phyloP scores from a whole-genome alignment of 2,329 filamentous ascomycete species.

The Diaporthe sp. region DNA sequence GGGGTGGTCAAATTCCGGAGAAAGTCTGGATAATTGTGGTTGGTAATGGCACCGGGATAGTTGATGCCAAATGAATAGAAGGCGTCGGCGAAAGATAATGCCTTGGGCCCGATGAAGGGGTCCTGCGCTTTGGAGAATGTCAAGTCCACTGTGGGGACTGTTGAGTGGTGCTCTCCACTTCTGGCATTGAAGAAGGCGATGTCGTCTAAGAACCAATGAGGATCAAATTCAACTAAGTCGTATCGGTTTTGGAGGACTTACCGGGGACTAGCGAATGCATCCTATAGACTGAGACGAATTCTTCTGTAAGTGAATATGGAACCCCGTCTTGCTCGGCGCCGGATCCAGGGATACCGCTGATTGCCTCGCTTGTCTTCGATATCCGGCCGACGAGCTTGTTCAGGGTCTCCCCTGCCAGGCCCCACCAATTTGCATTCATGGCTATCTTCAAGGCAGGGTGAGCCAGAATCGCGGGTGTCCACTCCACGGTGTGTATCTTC shows the following conservation, averaged over 20 bases:
- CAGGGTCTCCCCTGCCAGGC: conserved; percentile 55
- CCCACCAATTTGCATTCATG: conserved; percentile 62
- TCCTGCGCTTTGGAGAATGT: conserved; percentile 17
- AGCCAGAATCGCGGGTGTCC: conserved; percentile 60
- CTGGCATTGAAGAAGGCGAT: background rate
- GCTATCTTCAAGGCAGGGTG: conserved; percentile 57
- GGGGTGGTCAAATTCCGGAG: conserved; percentile 7
- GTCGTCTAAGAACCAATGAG: background rate
- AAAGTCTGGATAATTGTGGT: background rate
- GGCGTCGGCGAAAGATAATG: background rate
- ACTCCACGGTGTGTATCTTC: conserved; percentile 63
- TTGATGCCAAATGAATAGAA: conserved; percentile 23
- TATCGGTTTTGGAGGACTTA: background rate
- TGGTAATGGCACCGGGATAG: background rate
- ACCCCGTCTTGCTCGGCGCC: conserved; percentile 30
- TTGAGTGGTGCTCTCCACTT: conserved; percentile 8
- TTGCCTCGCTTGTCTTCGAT: conserved; percentile 53
- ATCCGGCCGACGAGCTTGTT: conserved; percentile 56
- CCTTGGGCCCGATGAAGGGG: background rate
- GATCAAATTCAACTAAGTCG: fast-evolving
- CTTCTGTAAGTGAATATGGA: conserved; percentile 16
- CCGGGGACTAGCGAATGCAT: conserved; percentile 14
- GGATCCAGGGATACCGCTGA: conserved; percentile 46
- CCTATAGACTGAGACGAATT: conserved; percentile 10
- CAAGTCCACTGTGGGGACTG: conserved; percentile 5